phyloP scores from a whole-genome alignment of 306 rosid species.

The Prunus padus region DNA sequence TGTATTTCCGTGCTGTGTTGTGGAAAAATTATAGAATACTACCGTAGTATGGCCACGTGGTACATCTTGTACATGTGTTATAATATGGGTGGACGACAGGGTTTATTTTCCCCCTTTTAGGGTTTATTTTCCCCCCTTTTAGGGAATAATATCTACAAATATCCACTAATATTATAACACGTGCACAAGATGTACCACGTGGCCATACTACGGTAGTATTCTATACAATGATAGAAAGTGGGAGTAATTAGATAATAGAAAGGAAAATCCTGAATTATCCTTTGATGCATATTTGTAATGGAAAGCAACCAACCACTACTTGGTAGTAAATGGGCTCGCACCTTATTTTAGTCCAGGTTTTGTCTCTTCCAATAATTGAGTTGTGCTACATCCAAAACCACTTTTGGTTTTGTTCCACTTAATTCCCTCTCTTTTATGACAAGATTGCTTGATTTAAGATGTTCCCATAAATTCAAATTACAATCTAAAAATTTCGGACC shows the following conservation, averaged over 20 bases:
- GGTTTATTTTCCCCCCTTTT: too few species aligned
- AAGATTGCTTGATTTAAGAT: neutral
- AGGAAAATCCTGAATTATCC: constrained; percentile 14
- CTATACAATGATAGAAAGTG: constrained; percentile 21
- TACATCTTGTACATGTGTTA: too few species aligned
- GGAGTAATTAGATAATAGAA: constrained; percentile 20
- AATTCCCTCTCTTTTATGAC: constrained; percentile 5
- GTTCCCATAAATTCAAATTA: constrained; percentile 14
- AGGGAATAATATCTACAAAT: too few species aligned
- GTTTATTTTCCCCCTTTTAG: too few species aligned
- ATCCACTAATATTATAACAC: too few species aligned
- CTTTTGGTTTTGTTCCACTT: constrained; percentile 12
- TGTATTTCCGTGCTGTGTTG: constrained; percentile 31
- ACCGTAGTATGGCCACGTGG: too few species aligned
- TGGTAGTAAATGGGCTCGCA: neutral
- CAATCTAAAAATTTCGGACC: neutral
- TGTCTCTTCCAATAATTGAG: constrained; percentile 15
- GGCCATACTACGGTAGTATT: too few species aligned
- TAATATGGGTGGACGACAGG: too few species aligned
- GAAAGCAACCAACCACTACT: constrained; percentile 19
- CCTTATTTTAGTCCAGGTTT: constrained; percentile 2
- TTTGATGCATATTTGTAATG: constrained; percentile 28
- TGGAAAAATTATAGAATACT: too few species aligned
- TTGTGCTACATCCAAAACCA: neutral
- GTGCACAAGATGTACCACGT: too few species aligned